Evolutionary conservation across 163 green algal species (phyloP), one percentile per base, ranked within the genome.

Genomic region (Scenedesmus sp.): DNA sequence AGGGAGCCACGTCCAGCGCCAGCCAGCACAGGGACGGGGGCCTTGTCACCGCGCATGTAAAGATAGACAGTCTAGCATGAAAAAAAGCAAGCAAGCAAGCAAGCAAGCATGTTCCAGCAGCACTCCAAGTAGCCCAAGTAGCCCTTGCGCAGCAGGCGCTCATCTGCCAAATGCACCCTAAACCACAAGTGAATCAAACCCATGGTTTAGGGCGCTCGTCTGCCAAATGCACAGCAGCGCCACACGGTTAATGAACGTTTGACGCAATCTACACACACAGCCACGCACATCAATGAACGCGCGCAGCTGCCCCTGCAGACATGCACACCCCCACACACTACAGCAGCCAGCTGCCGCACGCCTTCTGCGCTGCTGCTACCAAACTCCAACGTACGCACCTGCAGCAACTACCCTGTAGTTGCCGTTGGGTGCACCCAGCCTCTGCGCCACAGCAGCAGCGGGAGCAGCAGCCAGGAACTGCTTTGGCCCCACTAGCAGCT

Each of bases 391-490:
- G 9, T 18, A n/a, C 79, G 5, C 79, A 34, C 8, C 52, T 54
- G 34, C 62, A 18, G 88, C 88, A 9, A 92, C 74, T 1, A 92
- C 77, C 12, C 79, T 67, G 79, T 92, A 92, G 81, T 92, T 92
- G 55, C 88, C 88, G 8, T 88, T 70, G 1, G 59, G 77, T 8
- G 88, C 88, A 3, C 52, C 56, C n/a, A 92, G 88, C 26, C 9
- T n/a, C 46, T 64, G 16, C 56, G 57, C 88, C n/a, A 88, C 88
- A 13, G 82, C 88, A 56, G 88, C 77, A 56, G 88, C 55, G 23
- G 88, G 88, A 16, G 88, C 88, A 67, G 26, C 82, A 56, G 88
- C 34, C 18, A 91, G 16, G 79, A 91, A 91, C 73, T 84, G 87
- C 73, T 54, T 73, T 9, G 87, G 87, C 15, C 88, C 74, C 4